phyloP scores from a whole-genome alignment of 306 rosid genomes.

The Hippophae gyantsensis region DNA sequence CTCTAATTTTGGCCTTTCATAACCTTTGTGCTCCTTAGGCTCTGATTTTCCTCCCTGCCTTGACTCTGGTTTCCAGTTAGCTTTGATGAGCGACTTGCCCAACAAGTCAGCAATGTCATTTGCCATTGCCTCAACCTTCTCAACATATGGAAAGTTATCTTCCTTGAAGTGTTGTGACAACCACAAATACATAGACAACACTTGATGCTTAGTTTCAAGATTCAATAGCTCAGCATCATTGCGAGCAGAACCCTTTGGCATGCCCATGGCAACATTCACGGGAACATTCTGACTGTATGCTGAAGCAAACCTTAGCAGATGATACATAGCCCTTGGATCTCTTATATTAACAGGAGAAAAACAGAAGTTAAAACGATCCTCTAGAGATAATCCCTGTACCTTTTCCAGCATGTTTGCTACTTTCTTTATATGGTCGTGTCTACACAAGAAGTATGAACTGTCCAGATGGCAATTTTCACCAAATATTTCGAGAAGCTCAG shows the following conservation, averaged over 20 bases:
- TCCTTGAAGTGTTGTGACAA: conserved; percentile 63
- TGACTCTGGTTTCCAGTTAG: conserved; percentile 82
- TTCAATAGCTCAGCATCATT: conserved; percentile 75
- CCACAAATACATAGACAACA: conserved; percentile 79
- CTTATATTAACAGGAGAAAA: conserved; percentile 87
- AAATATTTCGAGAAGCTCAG: conserved; percentile 55
- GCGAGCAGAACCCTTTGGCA: conserved; percentile 64
- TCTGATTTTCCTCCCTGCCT: conserved; percentile 41
- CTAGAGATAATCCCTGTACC: conserved; percentile 58
- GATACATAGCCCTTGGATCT: conserved; percentile 85
- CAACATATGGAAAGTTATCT: conserved; percentile 60
- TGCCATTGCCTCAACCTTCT: conserved; percentile 79
- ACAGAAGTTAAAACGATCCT: conserved; percentile 75
- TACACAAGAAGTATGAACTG: conserved; percentile 69
- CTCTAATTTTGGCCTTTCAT: conserved; percentile 47
- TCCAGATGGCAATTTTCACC: conserved; percentile 72
- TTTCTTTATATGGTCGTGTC: conserved; percentile 70
- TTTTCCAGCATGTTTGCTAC: conserved; percentile 87
- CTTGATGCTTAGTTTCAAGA: conserved; percentile 89
- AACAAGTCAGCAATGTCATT: conserved; percentile 50
- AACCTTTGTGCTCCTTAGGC: conserved; percentile 28
- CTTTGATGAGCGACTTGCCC: conserved; percentile 54
- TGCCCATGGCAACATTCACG: conserved; percentile 72
- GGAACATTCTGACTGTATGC: conserved; percentile 58
- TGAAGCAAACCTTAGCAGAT: conserved; percentile 70